Evolutionary conservation across 2,329 filamentous ascomycete genomes (phyloP), one percentile per base, ranked within the genome.

Genomic region (Diaporthe destruens): DNA sequence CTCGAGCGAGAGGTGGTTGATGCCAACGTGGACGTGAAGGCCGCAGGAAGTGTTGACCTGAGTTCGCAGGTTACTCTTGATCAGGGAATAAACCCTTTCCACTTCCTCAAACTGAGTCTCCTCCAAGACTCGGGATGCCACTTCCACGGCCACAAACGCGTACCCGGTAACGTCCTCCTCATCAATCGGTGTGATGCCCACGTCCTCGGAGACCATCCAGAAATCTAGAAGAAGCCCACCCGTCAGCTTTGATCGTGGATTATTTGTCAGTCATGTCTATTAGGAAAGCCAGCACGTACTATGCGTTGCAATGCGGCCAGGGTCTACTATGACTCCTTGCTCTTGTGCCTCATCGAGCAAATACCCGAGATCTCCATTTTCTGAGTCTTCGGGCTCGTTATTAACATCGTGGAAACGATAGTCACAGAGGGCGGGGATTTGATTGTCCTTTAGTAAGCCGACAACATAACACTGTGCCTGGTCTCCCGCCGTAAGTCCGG

Each of bases 41-140:
- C 54, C 54, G 11, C 54, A 56, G n/a, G 54, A 56, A 34, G 18
- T n/a, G 32, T 56, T 56, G 18, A 56, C 32, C 18, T 56, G 54
- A 2, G 54, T 56, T 5, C 32, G n/a, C 29, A 56, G n/a, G 4
- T 6, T 6, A 32, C 32, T 36, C 2, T 36, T 9, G 5, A 56
- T 56, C 3, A 56, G 20, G 18, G 18, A 34, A 11, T 56, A 36
- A 1, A 36, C 54, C 20, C 29, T 36, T 12, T 36, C 32, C 2
- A 56, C 54, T n/a, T 56, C 54, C 1, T 2, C 0, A 29, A 56
- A 36, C 0, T 56, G 6, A n/a, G 29, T n/a, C 16, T 34, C 54
- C 29, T 1, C 9, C 18, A 56, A 29, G 1, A 56, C 14, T n/a
- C 25, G 29, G 6, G 54, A 56, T 3, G 54, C 54, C 9, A 56